Evolutionary conservation across 2,329 filamentous ascomycete genomes (phyloP).

Genomic region (Coleophoma crateriformis): DNA sequence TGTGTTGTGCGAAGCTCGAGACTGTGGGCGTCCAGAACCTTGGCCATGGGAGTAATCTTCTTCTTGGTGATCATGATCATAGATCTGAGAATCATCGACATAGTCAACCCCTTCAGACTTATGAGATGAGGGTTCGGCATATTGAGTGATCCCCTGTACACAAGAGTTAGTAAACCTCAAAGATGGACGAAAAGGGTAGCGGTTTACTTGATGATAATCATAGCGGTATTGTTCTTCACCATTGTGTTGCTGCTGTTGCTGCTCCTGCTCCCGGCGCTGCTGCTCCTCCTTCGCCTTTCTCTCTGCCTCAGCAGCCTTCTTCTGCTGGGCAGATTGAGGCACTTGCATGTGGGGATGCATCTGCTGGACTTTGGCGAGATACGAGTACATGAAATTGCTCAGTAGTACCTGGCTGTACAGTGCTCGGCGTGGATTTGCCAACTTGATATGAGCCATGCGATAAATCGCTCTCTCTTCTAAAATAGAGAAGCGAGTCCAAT

Average conservation of each 20-base stretch:
- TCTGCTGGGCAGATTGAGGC: conserved; percentile 71
- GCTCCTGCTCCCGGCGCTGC: conserved; percentile 23
- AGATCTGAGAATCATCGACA: conserved; percentile 44
- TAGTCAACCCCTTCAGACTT: conserved; percentile 32
- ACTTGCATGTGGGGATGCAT: conserved; percentile 97
- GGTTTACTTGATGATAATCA: conserved; percentile 29
- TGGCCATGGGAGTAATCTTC: conserved; percentile 27
- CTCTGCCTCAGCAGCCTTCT: conserved; percentile 55
- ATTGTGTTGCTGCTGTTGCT: conserved; percentile 26
- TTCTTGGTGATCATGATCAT: conserved; percentile 38
- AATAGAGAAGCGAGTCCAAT: conserved; percentile 93
- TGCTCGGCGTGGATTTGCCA: conserved; percentile 91
- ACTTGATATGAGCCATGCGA: conserved; percentile 96
- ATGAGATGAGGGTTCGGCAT: conserved; percentile 26
- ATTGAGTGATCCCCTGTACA: conserved; percentile 26
- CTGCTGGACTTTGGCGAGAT: conserved; percentile 95
- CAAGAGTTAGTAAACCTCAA: conserved; percentile 5
- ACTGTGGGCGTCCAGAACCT: conserved; percentile 23
- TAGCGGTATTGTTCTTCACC: conserved; percentile 26
- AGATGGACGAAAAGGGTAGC: neutral
- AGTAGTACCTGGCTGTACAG: conserved; percentile 91
- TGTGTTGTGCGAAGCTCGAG: conserved; percentile 23
- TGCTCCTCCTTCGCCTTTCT: conserved; percentile 36
- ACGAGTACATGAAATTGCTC: conserved; percentile 99
- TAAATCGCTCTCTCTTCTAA: conserved; percentile 96